phyloP scores from a whole-genome alignment of 371 early-diverging fungal genomes.

The Lichtheimia corymbifera region DNA sequence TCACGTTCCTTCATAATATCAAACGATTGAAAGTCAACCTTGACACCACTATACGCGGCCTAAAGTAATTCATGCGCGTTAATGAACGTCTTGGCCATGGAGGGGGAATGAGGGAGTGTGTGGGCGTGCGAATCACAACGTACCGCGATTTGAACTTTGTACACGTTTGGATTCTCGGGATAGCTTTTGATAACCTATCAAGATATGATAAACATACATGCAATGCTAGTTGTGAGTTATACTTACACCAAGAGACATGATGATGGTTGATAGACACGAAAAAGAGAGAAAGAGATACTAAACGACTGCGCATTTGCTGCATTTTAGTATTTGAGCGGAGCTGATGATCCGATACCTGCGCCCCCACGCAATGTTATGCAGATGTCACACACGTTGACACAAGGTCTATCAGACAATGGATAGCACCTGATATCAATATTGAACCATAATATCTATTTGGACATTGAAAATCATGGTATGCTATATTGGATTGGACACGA shows the following conservation, averaged over 20 bases:
- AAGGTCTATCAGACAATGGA: too few relatives aligned
- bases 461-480: too few relatives aligned
- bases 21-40: slow-evolving; percentile 68
- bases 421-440: too few relatives aligned
- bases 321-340: too few relatives aligned
- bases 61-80: background rate
- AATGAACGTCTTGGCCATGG: background rate
- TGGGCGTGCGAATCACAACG: background rate
- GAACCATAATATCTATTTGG: too few relatives aligned
- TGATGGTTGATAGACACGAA: slow-evolving; percentile 6
- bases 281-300: background rate
- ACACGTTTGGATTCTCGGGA: slow-evolving; percentile 57
- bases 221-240: too few relatives aligned
- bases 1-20: slow-evolving; percentile 68
- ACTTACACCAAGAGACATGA: slow-evolving; percentile 9
- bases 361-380: too few relatives aligned
- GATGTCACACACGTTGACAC: too few relatives aligned
- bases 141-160: slow-evolving; percentile 72
- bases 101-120: background rate
- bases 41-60: slow-evolving; percentile 75
- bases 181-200: slow-evolving; percentile 51
- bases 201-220: background rate
- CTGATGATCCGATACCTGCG: too few relatives aligned
- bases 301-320: background rate
- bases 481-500: too few relatives aligned